A percentile compares a stretch with the other conserved stretches of the same genome.
Evolutionary conservation across 306 rosid genomes (phyloP).

Genomic region (Vigna trinervia): DNA sequence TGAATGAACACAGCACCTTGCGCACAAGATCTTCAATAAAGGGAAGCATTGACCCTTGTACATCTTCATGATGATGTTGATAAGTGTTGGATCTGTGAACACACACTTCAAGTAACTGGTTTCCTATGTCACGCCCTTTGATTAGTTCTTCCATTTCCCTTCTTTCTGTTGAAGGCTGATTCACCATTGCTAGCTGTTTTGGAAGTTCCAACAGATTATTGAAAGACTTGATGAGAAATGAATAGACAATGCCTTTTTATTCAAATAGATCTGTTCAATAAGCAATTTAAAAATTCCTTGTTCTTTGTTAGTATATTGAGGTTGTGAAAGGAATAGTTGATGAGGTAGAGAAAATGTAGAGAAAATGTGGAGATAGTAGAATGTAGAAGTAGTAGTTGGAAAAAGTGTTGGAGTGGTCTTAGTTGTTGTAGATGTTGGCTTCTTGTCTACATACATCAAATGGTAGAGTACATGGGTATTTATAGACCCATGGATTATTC

Average conservation of each 20-base stretch:
- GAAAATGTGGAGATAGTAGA: too few relatives aligned
- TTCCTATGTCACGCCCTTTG: slow-evolving; percentile 37
- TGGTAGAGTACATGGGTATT: too few relatives aligned
- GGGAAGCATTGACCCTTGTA: neutral
- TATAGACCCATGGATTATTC: too few relatives aligned
- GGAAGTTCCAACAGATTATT: neutral
- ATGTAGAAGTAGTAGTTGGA: too few relatives aligned
- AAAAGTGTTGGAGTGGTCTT: too few relatives aligned
- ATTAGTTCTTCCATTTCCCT: slow-evolving; percentile 32
- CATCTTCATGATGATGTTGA: too few relatives aligned
- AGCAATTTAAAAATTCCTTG: neutral
- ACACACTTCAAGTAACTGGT: slow-evolving; percentile 43
- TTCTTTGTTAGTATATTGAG: neutral
- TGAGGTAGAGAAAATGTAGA: too few relatives aligned
- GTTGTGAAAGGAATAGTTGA: too few relatives aligned
- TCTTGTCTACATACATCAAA: too few relatives aligned
- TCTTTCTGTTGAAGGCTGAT: slow-evolving; percentile 4
- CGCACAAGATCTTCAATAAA: slow-evolving; percentile 38
- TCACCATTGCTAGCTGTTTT: slow-evolving; percentile 22
- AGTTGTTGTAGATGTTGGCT: too few relatives aligned
- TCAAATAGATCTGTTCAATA: neutral
- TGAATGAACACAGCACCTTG: slow-evolving; percentile 38
- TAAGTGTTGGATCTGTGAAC: neutral
- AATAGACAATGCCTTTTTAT: neutral
- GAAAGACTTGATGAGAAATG: neutral